phyloP scores from a whole-genome alignment of 495 filamentous ascomycete species.

The Neurospora sp. region DNA sequence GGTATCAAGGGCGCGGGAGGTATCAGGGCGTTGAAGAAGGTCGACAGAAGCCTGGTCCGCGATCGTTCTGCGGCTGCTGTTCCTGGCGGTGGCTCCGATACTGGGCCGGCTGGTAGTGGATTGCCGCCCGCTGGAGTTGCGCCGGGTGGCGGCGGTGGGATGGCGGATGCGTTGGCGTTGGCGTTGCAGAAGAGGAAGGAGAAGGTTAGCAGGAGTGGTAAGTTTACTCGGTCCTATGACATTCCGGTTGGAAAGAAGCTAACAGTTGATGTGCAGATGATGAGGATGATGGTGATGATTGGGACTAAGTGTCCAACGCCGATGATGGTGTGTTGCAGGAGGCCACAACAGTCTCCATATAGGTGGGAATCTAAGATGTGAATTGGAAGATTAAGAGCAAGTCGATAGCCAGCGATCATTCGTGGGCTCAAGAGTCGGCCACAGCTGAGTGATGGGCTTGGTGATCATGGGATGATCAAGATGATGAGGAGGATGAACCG shows the following conservation, averaged over 20 bases:
- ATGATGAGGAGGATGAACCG: not conserved
- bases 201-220: constrained; percentile 86
- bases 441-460: not conserved
- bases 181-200: constrained; percentile 72
- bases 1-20: constrained; percentile 74
- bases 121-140: constrained; percentile 41
- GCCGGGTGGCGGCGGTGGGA: constrained; percentile 42
- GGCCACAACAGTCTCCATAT: not conserved
- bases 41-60: constrained; percentile 62
- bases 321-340: no score
- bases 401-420: not conserved
- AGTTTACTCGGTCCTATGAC: no score
- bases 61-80: constrained; percentile 70
- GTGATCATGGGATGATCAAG: not conserved
- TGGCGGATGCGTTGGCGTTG: constrained; percentile 74
- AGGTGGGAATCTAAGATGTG: no score
- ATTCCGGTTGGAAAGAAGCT: no score
- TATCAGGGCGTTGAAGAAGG: constrained; percentile 66
- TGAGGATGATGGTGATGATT: constrained; percentile 72
- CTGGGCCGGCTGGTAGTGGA: constrained; percentile 46
- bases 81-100: constrained; percentile 36
- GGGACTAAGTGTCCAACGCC: constrained; percentile 20
- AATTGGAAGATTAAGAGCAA: no score
- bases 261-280: constrained; percentile 48
- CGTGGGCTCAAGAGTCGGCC: not conserved